Evolutionary conservation across 1,284 basidiomycete genomes (phyloP).

Genomic region (Gomphus bonarii): DNA sequence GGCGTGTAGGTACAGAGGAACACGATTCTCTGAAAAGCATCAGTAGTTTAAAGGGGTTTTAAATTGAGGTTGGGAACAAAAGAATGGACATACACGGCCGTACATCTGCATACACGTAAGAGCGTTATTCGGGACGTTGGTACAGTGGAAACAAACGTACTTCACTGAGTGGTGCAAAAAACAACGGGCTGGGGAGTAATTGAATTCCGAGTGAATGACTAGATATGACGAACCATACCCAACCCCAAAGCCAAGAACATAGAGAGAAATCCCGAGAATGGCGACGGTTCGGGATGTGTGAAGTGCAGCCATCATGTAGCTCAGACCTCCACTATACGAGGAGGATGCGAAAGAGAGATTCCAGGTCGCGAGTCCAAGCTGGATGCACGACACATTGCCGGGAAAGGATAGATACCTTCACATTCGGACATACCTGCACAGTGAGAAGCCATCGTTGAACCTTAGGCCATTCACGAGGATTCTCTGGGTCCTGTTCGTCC

Average conservation of each 20-base stretch:
- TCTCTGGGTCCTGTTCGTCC: slow-evolving; percentile 42
- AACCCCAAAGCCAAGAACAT: slow-evolving; percentile 39
- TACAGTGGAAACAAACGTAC: slow-evolving; percentile 20
- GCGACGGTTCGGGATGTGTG: slow-evolving; percentile 41
- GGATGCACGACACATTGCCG: slow-evolving; percentile 3
- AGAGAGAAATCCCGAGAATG: slow-evolving; percentile 51
- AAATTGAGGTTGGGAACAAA: neutral
- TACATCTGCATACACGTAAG: slow-evolving; percentile 26
- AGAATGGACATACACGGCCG: slow-evolving; percentile 33
- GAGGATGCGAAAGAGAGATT: slow-evolving; percentile 55
- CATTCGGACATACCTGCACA: slow-evolving; percentile 30
- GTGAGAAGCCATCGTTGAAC: slow-evolving; percentile 43
- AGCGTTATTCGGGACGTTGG: slow-evolving; percentile 3
- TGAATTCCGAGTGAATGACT: neutral
- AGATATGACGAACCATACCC: slow-evolving; percentile 19
- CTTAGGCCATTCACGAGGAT: slow-evolving; percentile 55
- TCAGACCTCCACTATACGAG: slow-evolving; percentile 47
- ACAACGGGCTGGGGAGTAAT: slow-evolving; percentile 30
- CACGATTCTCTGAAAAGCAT: slow-evolving; percentile 31
- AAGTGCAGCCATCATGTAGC: slow-evolving; percentile 35
- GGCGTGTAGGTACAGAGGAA: slow-evolving; percentile 46
- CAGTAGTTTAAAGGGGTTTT: neutral
- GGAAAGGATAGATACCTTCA: neutral
- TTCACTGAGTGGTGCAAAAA: slow-evolving; percentile 59
- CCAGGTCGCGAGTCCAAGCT: slow-evolving; percentile 41